A percentile compares a stretch with the other conserved stretches of the same genome.
These are phyloP conservation scores for Lactarius indigo DNA, from an alignment of 768 basidiomycete genomes.

Conservation along the genomic window DNA sequence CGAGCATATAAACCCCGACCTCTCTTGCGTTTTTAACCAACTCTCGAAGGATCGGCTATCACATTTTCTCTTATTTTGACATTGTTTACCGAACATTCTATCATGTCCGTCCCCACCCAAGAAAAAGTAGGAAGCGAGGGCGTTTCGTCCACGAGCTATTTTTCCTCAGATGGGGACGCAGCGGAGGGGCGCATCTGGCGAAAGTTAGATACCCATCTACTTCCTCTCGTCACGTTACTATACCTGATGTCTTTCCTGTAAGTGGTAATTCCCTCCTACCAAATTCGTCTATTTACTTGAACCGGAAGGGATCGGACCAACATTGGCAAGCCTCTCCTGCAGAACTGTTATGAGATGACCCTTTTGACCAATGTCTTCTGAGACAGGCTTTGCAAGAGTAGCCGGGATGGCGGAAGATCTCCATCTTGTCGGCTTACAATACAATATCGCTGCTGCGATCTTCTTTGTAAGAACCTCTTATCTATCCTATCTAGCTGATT, in stretches of 20 bases:
- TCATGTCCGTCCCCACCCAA: neutral
- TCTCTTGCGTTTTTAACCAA: neutral
- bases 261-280: neutral
- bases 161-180: neutral
- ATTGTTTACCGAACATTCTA: neutral
- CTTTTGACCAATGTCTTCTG: neutral
- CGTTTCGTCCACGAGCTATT: neutral
- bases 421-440: conserved; percentile 34
- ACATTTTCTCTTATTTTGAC: neutral
- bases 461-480: conserved; percentile 33
- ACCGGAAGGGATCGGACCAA: conserved; percentile 25
- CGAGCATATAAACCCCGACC: neutral
- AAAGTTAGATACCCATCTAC: conserved; percentile 18
- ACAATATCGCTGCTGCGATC: conserved; percentile 39
- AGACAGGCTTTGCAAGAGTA: conserved; percentile 30
- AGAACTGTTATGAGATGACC: neutral
- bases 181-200: conserved; percentile 18
- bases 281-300: neutral
- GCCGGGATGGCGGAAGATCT: conserved; percentile 43
- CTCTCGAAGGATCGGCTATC: neutral
- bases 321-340: conserved; percentile 12
- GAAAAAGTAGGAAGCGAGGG: neutral
- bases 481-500: neutral
- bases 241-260: conserved; percentile 26
- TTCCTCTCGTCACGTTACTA: conserved; percentile 20